These are phyloP conservation scores for Marasmius oreades DNA, from an alignment of 1,284 basidiomycete genomes.

Conservation along the genomic window DNA sequence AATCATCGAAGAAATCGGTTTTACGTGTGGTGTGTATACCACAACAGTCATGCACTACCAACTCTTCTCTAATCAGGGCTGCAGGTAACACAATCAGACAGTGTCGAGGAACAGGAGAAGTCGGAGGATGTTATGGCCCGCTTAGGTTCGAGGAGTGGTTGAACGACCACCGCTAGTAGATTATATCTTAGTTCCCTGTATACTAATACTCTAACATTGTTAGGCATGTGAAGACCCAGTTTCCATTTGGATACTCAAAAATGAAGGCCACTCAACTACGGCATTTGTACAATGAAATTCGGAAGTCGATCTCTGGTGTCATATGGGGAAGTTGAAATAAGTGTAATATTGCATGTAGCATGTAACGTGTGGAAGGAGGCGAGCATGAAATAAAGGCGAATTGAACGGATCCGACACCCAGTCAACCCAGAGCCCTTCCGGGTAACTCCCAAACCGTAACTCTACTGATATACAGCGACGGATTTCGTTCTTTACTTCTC, in stretches of 20 bases:
- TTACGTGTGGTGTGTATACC: conserved; percentile 35
- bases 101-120: conserved; percentile 78
- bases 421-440: conserved; percentile 2
- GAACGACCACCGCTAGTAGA: not conserved
- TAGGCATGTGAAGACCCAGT: not conserved
- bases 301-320: not conserved
- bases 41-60: not conserved
- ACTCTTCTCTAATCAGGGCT: not conserved
- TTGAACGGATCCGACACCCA: not conserved
- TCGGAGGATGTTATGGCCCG: conserved; percentile 75
- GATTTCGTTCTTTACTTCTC: conserved; percentile 54
- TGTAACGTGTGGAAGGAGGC: not conserved
- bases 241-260: not conserved
- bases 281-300: too few species aligned
- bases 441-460: not conserved
- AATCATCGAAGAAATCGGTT: conserved; percentile 87
- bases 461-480: conserved; percentile 4
- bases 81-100: conserved; percentile 79
- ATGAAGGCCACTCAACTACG: not conserved
- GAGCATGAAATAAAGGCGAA: not conserved
- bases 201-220: not conserved
- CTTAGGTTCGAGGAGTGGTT: conserved; percentile 65
- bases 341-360: not conserved
- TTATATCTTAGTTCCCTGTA: not conserved
- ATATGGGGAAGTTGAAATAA: not conserved